Evolutionary conservation across 2,329 filamentous ascomycete species (phyloP), one percentile per base, ranked within the genome.

Genomic region (Arthrobotrys sphaeroides): DNA sequence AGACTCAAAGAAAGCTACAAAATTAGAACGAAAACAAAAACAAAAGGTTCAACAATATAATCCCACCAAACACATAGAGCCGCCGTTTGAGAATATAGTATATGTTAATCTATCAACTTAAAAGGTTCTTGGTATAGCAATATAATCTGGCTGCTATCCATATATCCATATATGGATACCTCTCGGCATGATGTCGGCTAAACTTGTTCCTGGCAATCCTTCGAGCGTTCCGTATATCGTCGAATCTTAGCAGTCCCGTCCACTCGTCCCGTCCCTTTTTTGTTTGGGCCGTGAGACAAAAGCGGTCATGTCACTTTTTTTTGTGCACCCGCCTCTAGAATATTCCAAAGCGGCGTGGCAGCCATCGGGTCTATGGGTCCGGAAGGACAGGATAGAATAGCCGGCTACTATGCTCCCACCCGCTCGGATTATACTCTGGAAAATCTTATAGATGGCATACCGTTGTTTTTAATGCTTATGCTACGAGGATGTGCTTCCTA

Each of bases 171-270:
- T 60, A 38, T 51, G 51, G 47, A 38, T 24, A 61, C 38, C 57
- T 49, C 24, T 69, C 72, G 72, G 72, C 40, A 75, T 53, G 49
- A 64, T 69, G 57, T 75, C 72, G 72, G 72, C 57, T 75, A 75
- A 75, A 75, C 64, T 69, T 69, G 57, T 55, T 16, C 66, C 43
- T 31, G 33, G 24, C 24, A 7, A 16, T 20, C 33, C 40, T 62
- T 49, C 31, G 36, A 55, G 45, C 18, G 28, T 70, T 70, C 66
- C 18, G 22, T 59, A 16, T 53, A 45, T 42, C 22, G 28, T 70
- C 36, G 31, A 62, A 13, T 16, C 24, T n/a, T 42, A 43, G 12
- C 18, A 31, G 22, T 38, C 28, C 33, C 38, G 9, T 31, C 42
- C 28, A 43, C 24, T 47, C 22, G 12, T 60, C 31, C 49, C 26